Conservation (phyloP, 1,284 basidiomycete genomes). For the Puccinia sorghi region DNA sequence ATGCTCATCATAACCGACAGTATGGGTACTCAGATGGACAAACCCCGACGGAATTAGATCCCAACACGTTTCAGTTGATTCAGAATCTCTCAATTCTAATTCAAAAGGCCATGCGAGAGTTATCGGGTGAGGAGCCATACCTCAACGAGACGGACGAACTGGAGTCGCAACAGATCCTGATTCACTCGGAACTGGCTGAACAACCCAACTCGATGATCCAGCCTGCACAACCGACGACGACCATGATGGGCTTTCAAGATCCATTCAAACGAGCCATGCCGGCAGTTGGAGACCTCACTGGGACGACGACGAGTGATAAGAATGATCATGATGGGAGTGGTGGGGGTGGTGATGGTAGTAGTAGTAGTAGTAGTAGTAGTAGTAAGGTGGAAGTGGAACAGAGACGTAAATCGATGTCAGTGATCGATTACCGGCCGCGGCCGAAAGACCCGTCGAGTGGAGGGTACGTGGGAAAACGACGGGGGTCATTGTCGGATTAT, state of each 20-base stretch:
- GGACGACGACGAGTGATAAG: constrained; percentile 57
- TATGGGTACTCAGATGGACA: constrained; percentile 63
- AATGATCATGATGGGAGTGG: too few species aligned
- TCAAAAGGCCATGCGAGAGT: constrained; percentile 41
- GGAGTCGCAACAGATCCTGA: background rate
- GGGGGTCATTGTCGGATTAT: constrained; percentile 67
- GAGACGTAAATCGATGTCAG: constrained; percentile 50
- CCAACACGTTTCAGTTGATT: constrained; percentile 36
- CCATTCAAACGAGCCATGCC: constrained; percentile 32
- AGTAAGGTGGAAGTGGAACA: constrained; percentile 55
- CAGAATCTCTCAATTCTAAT: constrained; percentile 41
- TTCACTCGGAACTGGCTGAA: background rate
- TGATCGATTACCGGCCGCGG: constrained; percentile 42
- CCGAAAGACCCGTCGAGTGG: constrained; percentile 36
- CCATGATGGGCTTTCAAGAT: constrained; percentile 13
- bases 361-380: too few species aligned
- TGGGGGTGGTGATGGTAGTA: too few species aligned
- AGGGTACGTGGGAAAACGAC: constrained; percentile 38
- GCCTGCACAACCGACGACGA: background rate
- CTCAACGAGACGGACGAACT: constrained; percentile 54
- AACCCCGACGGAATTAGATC: constrained; percentile 61
- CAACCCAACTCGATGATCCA: too few species aligned
- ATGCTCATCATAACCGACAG: constrained; percentile 9
- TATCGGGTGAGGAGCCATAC: constrained; percentile 60
- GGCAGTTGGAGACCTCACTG: constrained; percentile 52